A percentile compares a stretch with the other conserved stretches of the same genome.
phyloP scores from a whole-genome alignment of 208 protist species.

The Crithidia bombi region DNA sequence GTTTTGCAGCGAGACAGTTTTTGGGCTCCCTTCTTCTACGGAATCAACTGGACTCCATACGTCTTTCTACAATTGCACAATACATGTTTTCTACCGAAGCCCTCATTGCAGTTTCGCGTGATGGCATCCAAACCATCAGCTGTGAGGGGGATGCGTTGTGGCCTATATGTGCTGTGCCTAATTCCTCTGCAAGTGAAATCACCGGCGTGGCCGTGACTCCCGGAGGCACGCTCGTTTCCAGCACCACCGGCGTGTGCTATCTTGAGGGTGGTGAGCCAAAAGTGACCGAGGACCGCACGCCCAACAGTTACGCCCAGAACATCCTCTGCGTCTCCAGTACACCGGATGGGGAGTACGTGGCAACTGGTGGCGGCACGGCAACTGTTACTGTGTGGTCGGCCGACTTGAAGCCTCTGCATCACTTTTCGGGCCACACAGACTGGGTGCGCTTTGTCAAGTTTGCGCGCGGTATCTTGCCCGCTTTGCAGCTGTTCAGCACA shows the following conservation, averaged over 20 bases:
- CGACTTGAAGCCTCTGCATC: slow-evolving; percentile 56
- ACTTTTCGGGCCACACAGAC: slow-evolving; percentile 77
- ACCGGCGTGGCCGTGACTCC: slow-evolving; percentile 51
- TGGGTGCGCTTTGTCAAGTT: slow-evolving; percentile 88
- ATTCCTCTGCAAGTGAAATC: slow-evolving; percentile 54
- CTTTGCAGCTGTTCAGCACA: slow-evolving; percentile 75
- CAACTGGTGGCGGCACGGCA: slow-evolving; percentile 61
- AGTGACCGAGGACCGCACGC: slow-evolving; percentile 25
- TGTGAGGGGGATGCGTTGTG: slow-evolving; percentile 57
- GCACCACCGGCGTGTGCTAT: slow-evolving; percentile 34
- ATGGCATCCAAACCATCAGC: slow-evolving; percentile 65
- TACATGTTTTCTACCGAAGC: slow-evolving; percentile 71
- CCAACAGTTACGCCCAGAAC: slow-evolving; percentile 47
- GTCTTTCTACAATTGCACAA: slow-evolving; percentile 43
- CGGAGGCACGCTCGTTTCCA: slow-evolving; percentile 28
- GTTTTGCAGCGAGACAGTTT: slow-evolving; percentile 53
- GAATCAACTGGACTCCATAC: slow-evolving; percentile 50
- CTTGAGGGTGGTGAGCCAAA: slow-evolving; percentile 13
- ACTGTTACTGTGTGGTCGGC: slow-evolving; percentile 70
- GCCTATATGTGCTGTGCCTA: slow-evolving; percentile 32
- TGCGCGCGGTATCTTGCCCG: slow-evolving; percentile 30
- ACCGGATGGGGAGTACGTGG: slow-evolving; percentile 64
- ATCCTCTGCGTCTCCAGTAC: slow-evolving; percentile 72
- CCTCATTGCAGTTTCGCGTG: slow-evolving; percentile 64
- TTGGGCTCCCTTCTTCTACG: slow-evolving; percentile 48